These are phyloP conservation scores for Epichloe glyceriae DNA, from an alignment of 2,329 filamentous ascomycete species.

Conservation along the genomic window DNA sequence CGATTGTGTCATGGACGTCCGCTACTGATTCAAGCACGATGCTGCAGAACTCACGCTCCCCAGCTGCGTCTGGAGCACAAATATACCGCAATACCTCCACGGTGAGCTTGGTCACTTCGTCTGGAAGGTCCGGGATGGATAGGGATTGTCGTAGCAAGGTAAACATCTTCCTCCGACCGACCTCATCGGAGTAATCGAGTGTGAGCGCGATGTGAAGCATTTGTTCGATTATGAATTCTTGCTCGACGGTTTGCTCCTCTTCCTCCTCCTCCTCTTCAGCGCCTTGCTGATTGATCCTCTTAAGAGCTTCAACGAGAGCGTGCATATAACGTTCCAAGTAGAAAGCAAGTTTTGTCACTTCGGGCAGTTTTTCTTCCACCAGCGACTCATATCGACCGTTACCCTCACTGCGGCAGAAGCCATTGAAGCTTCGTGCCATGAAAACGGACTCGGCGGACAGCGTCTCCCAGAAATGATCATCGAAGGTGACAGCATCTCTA, in stretches of 20 bases:
- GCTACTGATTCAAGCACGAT: constrained; percentile 86
- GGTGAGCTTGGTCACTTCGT: constrained; percentile 81
- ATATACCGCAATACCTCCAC: constrained; percentile 73
- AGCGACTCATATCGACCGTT: constrained; percentile 63
- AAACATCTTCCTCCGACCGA: constrained; percentile 93
- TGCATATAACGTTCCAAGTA: constrained; percentile 71
- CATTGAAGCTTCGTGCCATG: constrained; percentile 83
- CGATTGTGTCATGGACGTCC: constrained; percentile 90
- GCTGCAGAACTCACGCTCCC: constrained; percentile 72
- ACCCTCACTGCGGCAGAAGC: constrained; percentile 68
- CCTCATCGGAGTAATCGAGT: constrained; percentile 94
- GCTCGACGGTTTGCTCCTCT: constrained; percentile 74
- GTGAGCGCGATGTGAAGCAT: constrained; percentile 83
- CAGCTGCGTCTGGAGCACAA: constrained; percentile 60
- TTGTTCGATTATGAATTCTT: constrained; percentile 93
- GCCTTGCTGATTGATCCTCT: constrained; percentile 40
- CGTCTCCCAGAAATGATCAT: constrained; percentile 68
- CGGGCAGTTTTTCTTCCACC: constrained; percentile 86
- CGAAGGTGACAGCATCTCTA: constrained; percentile 56
- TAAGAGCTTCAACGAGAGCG: constrained; percentile 52
- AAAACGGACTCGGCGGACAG: constrained; percentile 79
- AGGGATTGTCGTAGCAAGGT: constrained; percentile 74
- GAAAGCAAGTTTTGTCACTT: constrained; percentile 83
- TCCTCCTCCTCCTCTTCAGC: constrained; percentile 45
- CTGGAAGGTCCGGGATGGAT: constrained; percentile 75